Evolutionary conservation across 192 early-diverging fungal species (phyloP), one percentile per base, ranked within the genome.

Genomic region (Coemansia nantahalensis): DNA sequence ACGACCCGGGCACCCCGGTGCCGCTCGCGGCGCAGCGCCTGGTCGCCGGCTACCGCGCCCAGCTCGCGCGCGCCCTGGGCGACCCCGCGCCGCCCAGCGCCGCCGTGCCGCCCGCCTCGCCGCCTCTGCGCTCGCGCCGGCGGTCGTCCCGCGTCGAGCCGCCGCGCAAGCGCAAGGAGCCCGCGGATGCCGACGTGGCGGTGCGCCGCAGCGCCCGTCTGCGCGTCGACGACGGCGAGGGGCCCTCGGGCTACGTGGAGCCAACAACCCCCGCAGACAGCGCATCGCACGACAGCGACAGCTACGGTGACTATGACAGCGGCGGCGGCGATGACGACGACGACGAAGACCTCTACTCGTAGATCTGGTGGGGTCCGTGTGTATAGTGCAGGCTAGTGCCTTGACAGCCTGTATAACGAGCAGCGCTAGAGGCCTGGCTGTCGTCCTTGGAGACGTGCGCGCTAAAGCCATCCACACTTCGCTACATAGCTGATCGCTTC

Each of bases 1-100:
- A 90, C 43, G 77, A 84, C 17, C 78, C 82, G 1, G 68, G 61
- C 0, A 67, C 69, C 14, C 38, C 35, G n/a, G 65, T 79, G 13
- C 57, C 65, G 9, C 34, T 57, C 10, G 61, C 65, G 1, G 77
- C 77, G 5, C 55, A 65, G 39, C 19, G 59, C 38, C 54, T 79
- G 16, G 31, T 57, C 8, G 23, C 51, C 0, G 36, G 22, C 28
- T 77, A 61, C 39, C 15, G 13, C n/a, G 44, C 45, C 35, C 36
- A 46, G 23, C 47, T 62, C 43, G 42, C 39, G 14, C 41, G 45
- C 31, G 39, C 31, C 8, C 35, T 47, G 22, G 23, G 41, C 13
- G 32, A 31, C 18, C 26, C 26, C 4, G 26, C 26, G 26, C 43
- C 21, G 19, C 15, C 26, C 26, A 19, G 37, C 51, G 23, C 10